These are phyloP conservation scores for Penicillium sp. DNA, from an alignment of 2,329 filamentous ascomycete genomes.

Conservation along the genomic window DNA sequence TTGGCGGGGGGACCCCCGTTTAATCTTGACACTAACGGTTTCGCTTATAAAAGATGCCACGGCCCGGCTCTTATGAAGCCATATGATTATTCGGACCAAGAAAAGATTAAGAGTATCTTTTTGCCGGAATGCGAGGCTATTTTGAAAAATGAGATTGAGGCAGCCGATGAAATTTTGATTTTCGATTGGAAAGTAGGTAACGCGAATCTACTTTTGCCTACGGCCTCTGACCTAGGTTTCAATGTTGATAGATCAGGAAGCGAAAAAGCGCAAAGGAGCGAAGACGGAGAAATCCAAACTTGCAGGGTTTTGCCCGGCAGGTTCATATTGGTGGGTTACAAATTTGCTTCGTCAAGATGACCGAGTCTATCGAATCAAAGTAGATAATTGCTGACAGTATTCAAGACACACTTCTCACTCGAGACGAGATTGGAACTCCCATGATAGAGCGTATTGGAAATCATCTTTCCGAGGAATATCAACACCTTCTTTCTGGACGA, in stretches of 20 bases:
- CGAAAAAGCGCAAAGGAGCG: conserved; percentile 11
- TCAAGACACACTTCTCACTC: conserved; percentile 7
- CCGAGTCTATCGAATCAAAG: no score
- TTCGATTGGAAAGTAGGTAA: conserved; percentile 11
- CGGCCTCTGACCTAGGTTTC: no score
- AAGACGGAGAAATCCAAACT: conserved; percentile 1
- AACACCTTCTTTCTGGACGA: conserved; percentile 5
- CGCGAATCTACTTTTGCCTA: no score
- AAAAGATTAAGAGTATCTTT: conserved; percentile 3
- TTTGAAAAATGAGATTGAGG: conserved; percentile 7
- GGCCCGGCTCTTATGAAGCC: not conserved
- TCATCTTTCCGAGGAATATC: conserved; percentile 9
- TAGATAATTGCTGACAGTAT: no score
- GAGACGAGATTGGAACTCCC: conserved; percentile 4
- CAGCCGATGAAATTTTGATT: conserved; percentile 1
- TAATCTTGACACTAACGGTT: no score
- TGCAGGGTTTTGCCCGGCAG: conserved; percentile 6
- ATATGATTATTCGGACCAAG: conserved; percentile 3
- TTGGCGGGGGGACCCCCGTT: no score
- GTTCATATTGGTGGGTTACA: conserved; percentile 6
- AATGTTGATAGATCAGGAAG: conserved; percentile 5
- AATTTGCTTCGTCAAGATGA: not conserved
- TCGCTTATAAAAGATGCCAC: no score
- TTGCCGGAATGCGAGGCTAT: conserved; percentile 12
- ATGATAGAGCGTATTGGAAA: conserved; percentile 10